Percentiles rank a stretch among this genome's conserved stretches.
These are phyloP conservation scores for Pyrus bretschneideri DNA, from an alignment of 306 rosid genomes.

Conservation along the genomic window DNA sequence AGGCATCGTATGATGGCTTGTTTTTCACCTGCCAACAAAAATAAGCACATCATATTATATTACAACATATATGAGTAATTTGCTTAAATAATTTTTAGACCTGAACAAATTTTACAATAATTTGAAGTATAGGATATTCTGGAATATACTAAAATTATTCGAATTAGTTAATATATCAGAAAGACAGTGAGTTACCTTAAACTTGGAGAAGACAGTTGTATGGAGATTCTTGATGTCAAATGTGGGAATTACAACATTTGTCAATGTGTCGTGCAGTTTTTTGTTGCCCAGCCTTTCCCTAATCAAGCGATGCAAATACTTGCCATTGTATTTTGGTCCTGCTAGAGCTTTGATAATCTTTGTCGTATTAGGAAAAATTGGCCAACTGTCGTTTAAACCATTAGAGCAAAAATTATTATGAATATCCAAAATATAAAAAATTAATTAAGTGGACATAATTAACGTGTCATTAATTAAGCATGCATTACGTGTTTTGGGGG, in stretches of 20 bases:
- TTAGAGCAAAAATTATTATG: background rate
- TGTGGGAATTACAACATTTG: conserved; percentile 47
- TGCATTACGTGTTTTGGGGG: conserved; percentile 17
- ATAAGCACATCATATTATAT: background rate
- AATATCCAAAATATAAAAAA: too few relatives aligned
- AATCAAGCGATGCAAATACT: conserved; percentile 30
- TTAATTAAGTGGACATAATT: background rate
- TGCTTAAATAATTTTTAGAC: background rate
- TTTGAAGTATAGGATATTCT: too few relatives aligned
- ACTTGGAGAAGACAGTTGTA: conserved; percentile 53
- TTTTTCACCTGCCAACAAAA: conserved; percentile 17
- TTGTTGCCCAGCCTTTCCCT: conserved; percentile 23
- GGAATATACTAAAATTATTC: too few relatives aligned
- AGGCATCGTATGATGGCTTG: conserved; percentile 26
- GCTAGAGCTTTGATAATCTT: conserved; percentile 3
- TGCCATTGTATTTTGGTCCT: conserved; percentile 52
- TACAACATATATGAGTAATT: background rate
- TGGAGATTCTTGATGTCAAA: conserved; percentile 56
- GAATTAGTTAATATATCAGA: too few relatives aligned
- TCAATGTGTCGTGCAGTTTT: conserved; percentile 29
- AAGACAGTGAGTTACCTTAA: conserved; percentile 20
- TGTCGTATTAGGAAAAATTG: background rate
- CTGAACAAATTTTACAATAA: background rate
- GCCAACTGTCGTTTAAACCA: background rate
- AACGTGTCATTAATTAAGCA: background rate